Conservation (phyloP, 164 flowering plant species). For the Taxillus chinensis region DNA sequence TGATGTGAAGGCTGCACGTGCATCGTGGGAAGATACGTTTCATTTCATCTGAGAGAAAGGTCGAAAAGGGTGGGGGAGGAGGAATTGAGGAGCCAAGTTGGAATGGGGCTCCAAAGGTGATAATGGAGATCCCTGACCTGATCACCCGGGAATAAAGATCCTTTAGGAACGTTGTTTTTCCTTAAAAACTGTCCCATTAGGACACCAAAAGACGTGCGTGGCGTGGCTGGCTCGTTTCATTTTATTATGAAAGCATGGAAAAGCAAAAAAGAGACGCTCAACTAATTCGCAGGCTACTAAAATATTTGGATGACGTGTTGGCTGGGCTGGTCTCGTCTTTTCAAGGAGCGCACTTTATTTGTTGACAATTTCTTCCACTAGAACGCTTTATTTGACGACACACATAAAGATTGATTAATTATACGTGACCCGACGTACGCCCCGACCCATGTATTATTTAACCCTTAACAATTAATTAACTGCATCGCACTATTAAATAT, state of each 20-base stretch:
- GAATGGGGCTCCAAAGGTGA: background rate
- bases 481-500: too few species aligned
- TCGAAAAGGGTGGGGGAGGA: conserved; percentile 6
- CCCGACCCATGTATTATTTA: too few species aligned
- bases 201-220: background rate
- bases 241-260: background rate
- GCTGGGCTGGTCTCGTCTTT: conserved; percentile 10
- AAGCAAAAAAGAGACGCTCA: conserved; percentile 1
- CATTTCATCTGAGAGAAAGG: background rate
- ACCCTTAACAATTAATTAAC: too few species aligned
- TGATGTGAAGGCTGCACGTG: conserved; percentile 26
- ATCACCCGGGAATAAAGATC: conserved; percentile 22
- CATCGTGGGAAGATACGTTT: conserved; percentile 6
- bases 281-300: background rate
- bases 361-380: conserved; percentile 14
- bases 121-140: conserved; percentile 23
- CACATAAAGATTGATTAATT: too few species aligned
- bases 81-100: too few species aligned
- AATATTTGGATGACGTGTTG: conserved; percentile 3
- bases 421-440: too few species aligned
- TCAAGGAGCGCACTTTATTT: conserved; percentile 9
- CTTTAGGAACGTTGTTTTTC: conserved; percentile 14
- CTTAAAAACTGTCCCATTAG: conserved; percentile 15
- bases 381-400: conserved; percentile 9
- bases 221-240: too few species aligned